Evolutionary conservation across 345 rosid species (phyloP).

Genomic region (Hirschfeldia incana): DNA sequence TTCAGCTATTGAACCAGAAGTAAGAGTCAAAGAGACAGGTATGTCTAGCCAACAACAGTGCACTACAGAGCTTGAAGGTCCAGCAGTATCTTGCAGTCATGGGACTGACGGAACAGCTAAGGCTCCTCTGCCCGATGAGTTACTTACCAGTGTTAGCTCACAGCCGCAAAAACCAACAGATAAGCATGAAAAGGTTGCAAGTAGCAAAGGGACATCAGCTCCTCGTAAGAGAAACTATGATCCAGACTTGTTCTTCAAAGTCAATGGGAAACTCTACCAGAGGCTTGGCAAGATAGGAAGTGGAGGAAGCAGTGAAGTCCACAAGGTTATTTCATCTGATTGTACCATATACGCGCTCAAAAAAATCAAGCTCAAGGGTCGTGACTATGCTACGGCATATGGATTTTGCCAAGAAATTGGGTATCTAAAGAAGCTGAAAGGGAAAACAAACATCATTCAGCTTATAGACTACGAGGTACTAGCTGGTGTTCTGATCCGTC

Average conservation of each 20-base stretch:
- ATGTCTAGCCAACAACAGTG: conserved; percentile 47
- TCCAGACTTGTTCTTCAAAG: conserved; percentile 88
- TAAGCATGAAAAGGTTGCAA: conserved; percentile 62
- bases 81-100: conserved; percentile 38
- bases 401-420: conserved; percentile 98
- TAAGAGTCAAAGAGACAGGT: conserved; percentile 39
- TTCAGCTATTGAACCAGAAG: conserved; percentile 40
- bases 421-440: conserved; percentile 81
- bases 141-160: conserved; percentile 51
- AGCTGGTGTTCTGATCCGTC: neutral
- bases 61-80: conserved; percentile 35
- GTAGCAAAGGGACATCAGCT: conserved; percentile 52
- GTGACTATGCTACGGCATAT: conserved; percentile 94
- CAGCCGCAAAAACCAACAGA: conserved; percentile 52
- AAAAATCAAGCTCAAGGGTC: conserved; percentile 98
- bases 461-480: conserved; percentile 90
- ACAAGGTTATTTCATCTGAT: conserved; percentile 97
- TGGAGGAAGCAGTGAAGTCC: conserved; percentile 99
- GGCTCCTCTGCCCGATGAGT: conserved; percentile 45
- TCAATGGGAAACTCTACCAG: conserved; percentile 94
- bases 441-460: conserved; percentile 86
- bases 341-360: conserved; percentile 91
- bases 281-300: conserved; percentile 99
- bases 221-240: conserved; percentile 80
- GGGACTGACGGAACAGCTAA: conserved; percentile 41